Base-by-base conservation (phyloP, 2,329 filamentous ascomycete species). In the Cercospora beticola region DNA sequence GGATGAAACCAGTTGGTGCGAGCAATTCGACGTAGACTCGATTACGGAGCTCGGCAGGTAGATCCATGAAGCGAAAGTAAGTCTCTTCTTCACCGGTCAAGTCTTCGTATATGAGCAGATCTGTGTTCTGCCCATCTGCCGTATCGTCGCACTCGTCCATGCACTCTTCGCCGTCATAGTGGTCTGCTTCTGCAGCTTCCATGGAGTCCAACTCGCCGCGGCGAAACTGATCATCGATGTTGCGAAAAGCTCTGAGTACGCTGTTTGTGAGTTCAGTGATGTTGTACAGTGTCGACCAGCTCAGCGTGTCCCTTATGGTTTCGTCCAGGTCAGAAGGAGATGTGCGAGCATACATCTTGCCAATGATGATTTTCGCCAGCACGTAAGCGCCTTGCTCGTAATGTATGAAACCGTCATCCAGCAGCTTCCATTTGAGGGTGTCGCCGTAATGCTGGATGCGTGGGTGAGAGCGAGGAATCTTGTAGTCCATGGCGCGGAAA, bases 11-110 rank as follows among this genome's bases (percentile, higher is more conserved):
- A n/a, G 33, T 58, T 4, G 69, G 70, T 7, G 65, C 64, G 21
- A 73, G 65, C 5, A 68, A 65, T 28, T 70, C 65, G 14, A 64
- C 49, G 33, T 71, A 73, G 12, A 73, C 64, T 26, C 59, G 60
- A 23, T 69, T 67, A n/a, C 71, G 68, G 36, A 73, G 60, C 57
- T 73, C 70, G 5, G 71, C 56, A 46, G 71, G 71, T 14, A 73
- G 64, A 30, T 71, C 71, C 59, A 73, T 59, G 58, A 73, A 68
- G 26, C 66, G 65, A 33, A 73, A 73, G 26, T 30, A 49, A 9
- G 18, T 46, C 57, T 30, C 43, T 14, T 46, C 26, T 26, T 18
- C 23, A 21, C 23, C 16, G 14, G 18, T 59, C 7, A 5, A 4
- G 28, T 59, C 10, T 36, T 10, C 56, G 18, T 16, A n/a, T 23